Evolutionary conservation across 164 flowering plant genomes (phyloP).

Genomic region (Santalum album): DNA sequence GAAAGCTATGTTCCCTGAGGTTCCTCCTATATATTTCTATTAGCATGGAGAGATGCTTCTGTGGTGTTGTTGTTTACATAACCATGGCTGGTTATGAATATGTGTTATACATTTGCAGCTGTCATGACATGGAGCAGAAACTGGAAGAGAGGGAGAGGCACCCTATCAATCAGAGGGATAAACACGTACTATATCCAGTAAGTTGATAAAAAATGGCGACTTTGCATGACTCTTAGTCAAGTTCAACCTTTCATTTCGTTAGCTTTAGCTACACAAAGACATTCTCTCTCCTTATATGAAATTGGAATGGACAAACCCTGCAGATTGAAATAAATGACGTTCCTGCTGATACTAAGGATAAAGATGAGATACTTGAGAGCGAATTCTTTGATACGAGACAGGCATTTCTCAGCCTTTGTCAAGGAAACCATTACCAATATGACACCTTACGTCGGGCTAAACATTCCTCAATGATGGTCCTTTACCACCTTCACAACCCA

Average conservation of each 20-base stretch:
- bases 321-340: slow-evolving; percentile 81
- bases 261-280: neutral
- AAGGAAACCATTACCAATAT: slow-evolving; percentile 97
- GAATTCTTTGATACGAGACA: slow-evolving; percentile 98
- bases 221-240: neutral
- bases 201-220: too few species aligned
- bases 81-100: slow-evolving; percentile 1
- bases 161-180: slow-evolving; percentile 73
- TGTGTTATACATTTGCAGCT: slow-evolving; percentile 34
- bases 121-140: slow-evolving; percentile 73
- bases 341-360: slow-evolving; percentile 83
- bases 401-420: slow-evolving; percentile 96
- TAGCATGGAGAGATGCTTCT: too few species aligned
- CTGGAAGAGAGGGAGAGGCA: slow-evolving; percentile 84
- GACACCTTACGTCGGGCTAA: slow-evolving; percentile 98
- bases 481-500: slow-evolving; percentile 98
- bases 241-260: neutral
- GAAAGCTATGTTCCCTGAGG: too few species aligned
- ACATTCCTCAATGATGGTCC: slow-evolving; percentile 99
- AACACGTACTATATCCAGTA: slow-evolving; percentile 59
- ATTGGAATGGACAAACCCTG: slow-evolving; percentile 6
- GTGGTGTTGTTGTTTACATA: neutral
- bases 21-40: too few species aligned
- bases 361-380: slow-evolving; percentile 94
- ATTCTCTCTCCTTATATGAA: neutral